These are phyloP conservation scores for Bretziella fagacearum DNA, from an alignment of 2,329 filamentous ascomycete genomes.

Conservation along the genomic window DNA sequence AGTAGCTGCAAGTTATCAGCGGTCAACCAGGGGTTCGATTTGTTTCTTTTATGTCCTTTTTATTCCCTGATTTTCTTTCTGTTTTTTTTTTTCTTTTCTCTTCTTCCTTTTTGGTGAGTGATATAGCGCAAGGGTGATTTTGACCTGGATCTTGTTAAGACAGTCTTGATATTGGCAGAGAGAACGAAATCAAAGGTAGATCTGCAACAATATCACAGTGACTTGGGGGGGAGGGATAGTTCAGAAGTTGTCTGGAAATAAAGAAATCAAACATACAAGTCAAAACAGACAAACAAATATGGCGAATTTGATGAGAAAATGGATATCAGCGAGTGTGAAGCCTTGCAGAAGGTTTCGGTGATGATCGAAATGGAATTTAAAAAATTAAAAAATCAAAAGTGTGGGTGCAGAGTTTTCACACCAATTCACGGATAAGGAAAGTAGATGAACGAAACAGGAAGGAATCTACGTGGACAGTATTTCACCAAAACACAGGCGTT, in stretches of 20 bases:
- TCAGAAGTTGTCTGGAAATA: too few relatives aligned
- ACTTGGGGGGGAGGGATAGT: too few relatives aligned
- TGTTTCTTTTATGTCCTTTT: not conserved
- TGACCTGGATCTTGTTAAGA: too few relatives aligned
- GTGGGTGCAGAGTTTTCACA: not conserved
- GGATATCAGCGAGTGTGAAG: not conserved
- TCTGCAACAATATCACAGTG: too few relatives aligned
- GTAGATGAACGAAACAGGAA: not conserved
- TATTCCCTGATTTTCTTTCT: not conserved
- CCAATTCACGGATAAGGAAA: not conserved
- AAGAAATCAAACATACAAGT: too few relatives aligned
- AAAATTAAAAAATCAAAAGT: not conserved
- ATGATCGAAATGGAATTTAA: not conserved
- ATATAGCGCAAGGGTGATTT: too few relatives aligned
- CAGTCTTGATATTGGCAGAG: too few relatives aligned
- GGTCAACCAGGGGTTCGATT: not conserved
- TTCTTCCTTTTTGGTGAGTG: too few relatives aligned
- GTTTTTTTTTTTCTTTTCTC: too few relatives aligned
- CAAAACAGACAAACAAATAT: too few relatives aligned
- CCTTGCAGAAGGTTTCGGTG: not conserved
- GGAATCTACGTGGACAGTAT: not conserved
- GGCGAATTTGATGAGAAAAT: too few relatives aligned
- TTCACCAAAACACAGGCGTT: not conserved
- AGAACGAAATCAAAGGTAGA: too few relatives aligned
- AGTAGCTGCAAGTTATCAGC: not conserved